Percentiles rank a stretch among this genome's conserved stretches.
phyloP scores from a whole-genome alignment of 164 flowering plant genomes.

The Kingdonia uniflora region DNA sequence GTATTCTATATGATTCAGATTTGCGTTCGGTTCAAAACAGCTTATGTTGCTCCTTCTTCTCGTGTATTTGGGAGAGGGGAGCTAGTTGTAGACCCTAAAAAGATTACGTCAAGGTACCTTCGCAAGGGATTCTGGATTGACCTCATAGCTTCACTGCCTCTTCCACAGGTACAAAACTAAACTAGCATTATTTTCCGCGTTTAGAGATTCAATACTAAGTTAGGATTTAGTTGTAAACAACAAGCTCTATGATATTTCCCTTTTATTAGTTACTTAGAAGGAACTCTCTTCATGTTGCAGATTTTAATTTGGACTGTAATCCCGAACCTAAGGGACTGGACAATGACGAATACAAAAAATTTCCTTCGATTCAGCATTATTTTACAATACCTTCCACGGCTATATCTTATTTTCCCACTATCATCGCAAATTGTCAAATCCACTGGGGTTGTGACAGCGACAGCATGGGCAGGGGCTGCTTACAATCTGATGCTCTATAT shows the following conservation, averaged over 20 bases:
- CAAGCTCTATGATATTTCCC: too few species aligned
- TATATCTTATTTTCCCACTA: slow-evolving; percentile 59
- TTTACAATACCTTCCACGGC: slow-evolving; percentile 58
- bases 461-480: slow-evolving; percentile 92
- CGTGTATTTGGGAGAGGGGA: slow-evolving; percentile 97
- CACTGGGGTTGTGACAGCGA: slow-evolving; percentile 57
- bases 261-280: not conserved
- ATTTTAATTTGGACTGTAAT: slow-evolving; percentile 62
- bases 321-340: slow-evolving; percentile 50
- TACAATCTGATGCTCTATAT: slow-evolving; percentile 71
- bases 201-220: too few species aligned
- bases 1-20: slow-evolving; percentile 64
- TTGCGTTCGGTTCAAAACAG: slow-evolving; percentile 61
- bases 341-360: slow-evolving; percentile 58
- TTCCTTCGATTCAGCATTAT: slow-evolving; percentile 36
- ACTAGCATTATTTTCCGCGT: not conserved
- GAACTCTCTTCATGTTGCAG: slow-evolving; percentile 26
- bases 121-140: slow-evolving; percentile 60
- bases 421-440: slow-evolving; percentile 54
- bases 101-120: slow-evolving; percentile 63
- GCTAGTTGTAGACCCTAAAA: slow-evolving; percentile 62
- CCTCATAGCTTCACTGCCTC: slow-evolving; percentile 68
- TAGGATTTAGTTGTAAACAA: too few species aligned
- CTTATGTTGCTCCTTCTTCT: slow-evolving; percentile 87
- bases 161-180: slow-evolving; percentile 67